Evolutionary conservation across 208 protist genomes (phyloP).

Genomic region (Acanthamoeba triangularis): DNA sequence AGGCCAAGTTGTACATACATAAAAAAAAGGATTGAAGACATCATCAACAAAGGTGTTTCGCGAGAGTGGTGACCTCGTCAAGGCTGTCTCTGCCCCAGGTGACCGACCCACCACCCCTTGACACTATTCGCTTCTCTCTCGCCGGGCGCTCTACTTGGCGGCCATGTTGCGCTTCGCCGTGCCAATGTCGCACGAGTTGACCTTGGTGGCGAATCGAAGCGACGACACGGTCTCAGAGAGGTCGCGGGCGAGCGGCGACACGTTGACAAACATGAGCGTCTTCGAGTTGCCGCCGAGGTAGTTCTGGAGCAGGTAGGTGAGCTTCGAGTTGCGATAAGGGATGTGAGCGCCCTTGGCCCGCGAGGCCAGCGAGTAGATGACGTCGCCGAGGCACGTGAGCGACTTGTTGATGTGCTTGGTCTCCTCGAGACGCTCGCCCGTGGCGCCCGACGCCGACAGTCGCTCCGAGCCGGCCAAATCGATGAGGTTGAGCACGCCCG

Average conservation of each 20-base stretch:
- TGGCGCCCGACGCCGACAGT: constrained; percentile 85
- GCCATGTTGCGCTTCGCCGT: constrained; percentile 17
- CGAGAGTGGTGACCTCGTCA: neutral
- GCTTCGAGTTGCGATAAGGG: constrained; percentile 93
- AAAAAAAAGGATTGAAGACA: no score
- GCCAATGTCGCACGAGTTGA: constrained; percentile 61
- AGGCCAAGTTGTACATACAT: no score
- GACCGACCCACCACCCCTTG: neutral
- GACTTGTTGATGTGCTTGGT: constrained; percentile 94
- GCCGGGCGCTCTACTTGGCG: neutral
- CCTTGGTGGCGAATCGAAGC: constrained; percentile 52
- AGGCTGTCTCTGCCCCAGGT: neutral
- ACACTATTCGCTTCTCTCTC: neutral
- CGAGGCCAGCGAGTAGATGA: constrained; percentile 88
- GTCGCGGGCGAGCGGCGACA: constrained; percentile 82
- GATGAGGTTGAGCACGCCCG: constrained; percentile 87
- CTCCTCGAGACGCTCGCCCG: constrained; percentile 91
- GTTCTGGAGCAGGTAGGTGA: constrained; percentile 93
- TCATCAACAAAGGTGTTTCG: no score
- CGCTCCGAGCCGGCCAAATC: constrained; percentile 93
- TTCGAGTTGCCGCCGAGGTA: constrained; percentile 91
- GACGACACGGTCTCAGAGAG: constrained; percentile 78
- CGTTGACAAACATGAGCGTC: constrained; percentile 93
- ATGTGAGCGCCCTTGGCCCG: constrained; percentile 85
- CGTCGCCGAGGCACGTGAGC: constrained; percentile 89